Evolutionary conservation across 495 filamentous ascomycete species (phyloP), one percentile per base, ranked within the genome.

Genomic region (Evernia prunastri): DNA sequence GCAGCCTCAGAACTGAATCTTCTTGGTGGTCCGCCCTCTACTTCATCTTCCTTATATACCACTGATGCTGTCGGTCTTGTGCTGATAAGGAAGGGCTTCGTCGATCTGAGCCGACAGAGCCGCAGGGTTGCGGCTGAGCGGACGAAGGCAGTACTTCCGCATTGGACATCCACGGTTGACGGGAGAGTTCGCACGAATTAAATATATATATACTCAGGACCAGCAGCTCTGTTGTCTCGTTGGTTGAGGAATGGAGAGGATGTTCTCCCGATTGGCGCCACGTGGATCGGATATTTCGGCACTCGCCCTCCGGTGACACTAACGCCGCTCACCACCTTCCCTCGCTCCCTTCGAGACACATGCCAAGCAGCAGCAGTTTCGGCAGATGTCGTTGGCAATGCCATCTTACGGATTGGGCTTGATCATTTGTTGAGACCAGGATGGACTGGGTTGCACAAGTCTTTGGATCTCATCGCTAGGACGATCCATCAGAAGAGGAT

Each of bases 311-410:
- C 51, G 51, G 51, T 27, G 49, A 12, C 27, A 53, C n/a, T 54
- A 29, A 29, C 51, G 13, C 51, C 29, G 33, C 20, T 20, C 17
- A 54, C 51, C 29, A 33, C 51, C 29, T 54, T 29, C 51, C 29
- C 31, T 53, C 49, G 18, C 29, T 54, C 51, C 51, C 29, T 53
- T 53, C 49, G 18, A 27, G 33, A 54, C 51, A 54, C 51, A 54
- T 31, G 5, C 8, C 23, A 6, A 33, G 29, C 11, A 51, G 23
- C 29, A 54, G 27, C 25, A 18, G 49, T 13, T 8, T 29, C 13
- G 31, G 51, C 51, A 35, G 29, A 54, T 18, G 18, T 7, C 29
- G 33, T 54, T 15, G 51, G 12, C 7, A 3, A 31, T 33, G 7
- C 0, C 0, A 7, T 0, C 20, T 6, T 20, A 9, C 9, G 10